phyloP scores from a whole-genome alignment of 805 yeast species.

The Candida nemodendra region DNA sequence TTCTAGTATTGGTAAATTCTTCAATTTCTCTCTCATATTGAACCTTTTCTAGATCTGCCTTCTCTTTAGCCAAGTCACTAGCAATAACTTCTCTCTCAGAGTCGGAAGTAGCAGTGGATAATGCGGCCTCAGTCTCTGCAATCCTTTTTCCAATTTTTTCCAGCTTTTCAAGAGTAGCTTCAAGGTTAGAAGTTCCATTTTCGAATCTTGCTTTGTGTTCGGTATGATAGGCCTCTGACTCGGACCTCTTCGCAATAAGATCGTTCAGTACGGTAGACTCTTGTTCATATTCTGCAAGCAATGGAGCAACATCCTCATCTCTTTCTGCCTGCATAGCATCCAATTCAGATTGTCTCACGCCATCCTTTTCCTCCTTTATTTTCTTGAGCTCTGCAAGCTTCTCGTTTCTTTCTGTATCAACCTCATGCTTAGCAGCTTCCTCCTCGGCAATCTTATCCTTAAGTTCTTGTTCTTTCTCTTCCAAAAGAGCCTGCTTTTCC shows the following conservation, averaged over 20 bases:
- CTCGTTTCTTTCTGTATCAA: conserved; percentile 41
- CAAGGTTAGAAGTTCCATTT: conserved; percentile 40
- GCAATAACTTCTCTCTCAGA: conserved; percentile 30
- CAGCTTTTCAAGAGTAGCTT: conserved; percentile 44
- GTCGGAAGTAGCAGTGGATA: conserved; percentile 32
- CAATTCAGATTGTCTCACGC: conserved; percentile 46
- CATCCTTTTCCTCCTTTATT: conserved; percentile 43
- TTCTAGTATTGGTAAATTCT: conserved; percentile 31
- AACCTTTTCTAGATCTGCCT: conserved; percentile 29
- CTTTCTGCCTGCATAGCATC: conserved; percentile 48
- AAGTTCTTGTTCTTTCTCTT: conserved; percentile 45
- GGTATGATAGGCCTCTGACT: conserved; percentile 42
- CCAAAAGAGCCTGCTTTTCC: conserved; percentile 37
- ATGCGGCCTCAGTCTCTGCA: conserved; percentile 39
- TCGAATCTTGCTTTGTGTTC: conserved; percentile 47
- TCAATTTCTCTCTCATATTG: conserved; percentile 29
- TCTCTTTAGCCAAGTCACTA: conserved; percentile 22
- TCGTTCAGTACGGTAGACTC: conserved; percentile 51
- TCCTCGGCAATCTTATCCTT: conserved; percentile 38
- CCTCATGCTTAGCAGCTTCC: conserved; percentile 39
- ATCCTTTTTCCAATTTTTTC: conserved; percentile 42
- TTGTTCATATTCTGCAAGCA: conserved; percentile 47
- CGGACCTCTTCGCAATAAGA: conserved; percentile 50
- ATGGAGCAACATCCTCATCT: conserved; percentile 54
- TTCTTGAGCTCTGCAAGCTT: conserved; percentile 43